Evolutionary conservation across 192 early-diverging fungal species (phyloP), one percentile per base, ranked within the genome.

Genomic region (Blastocladiella britannica): DNA sequence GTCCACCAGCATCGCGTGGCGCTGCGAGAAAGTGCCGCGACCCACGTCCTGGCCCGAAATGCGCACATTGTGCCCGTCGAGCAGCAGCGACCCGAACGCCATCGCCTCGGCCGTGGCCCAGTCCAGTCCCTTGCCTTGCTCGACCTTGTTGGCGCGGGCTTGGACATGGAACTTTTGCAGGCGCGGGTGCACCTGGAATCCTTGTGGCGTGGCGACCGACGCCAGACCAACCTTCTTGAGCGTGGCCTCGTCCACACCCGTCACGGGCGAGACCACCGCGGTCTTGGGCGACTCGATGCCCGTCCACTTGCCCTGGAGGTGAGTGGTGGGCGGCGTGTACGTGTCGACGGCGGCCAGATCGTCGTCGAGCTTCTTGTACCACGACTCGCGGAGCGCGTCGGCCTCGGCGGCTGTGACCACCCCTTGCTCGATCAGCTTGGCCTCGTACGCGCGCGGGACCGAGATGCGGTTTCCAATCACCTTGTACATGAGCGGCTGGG

Each of bases 31-130:
- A 1, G 93, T 97, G 25, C 93, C 93, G 37, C 93, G 85, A 1
- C 93, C 93, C 22, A 97, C 93, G 67, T 97, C 93, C 56, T 97
- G 93, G 0, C 93, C 93, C 56, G 86, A 92, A 43, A 97, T 87
- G 52, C 93, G 82, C 22, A 94, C 89, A 72, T 84, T 79, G 62
- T 81, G 80, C 1, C 87, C 85, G 61, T 97, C 87, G 26, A 78
- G 63, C 15, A 97, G 70, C 28, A 97, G 66, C 0, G 82, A 82
- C 5, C 91, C 93, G 69, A 93, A 87, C 0, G 91, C 91, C 37
- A 97, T 67, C 0, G 84, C 83, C 66, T 97, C 93, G 3, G 83
- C 88, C 0, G 91, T 94, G 8, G 91, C 91, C 93, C 93, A 97
- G 65, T 97, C 93, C 8, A 97, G 67, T 4, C 67, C 65, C 24